These are phyloP conservation scores for Exsudoporus floridanus DNA, from an alignment of 1,284 basidiomycete species.

Conservation along the genomic window DNA sequence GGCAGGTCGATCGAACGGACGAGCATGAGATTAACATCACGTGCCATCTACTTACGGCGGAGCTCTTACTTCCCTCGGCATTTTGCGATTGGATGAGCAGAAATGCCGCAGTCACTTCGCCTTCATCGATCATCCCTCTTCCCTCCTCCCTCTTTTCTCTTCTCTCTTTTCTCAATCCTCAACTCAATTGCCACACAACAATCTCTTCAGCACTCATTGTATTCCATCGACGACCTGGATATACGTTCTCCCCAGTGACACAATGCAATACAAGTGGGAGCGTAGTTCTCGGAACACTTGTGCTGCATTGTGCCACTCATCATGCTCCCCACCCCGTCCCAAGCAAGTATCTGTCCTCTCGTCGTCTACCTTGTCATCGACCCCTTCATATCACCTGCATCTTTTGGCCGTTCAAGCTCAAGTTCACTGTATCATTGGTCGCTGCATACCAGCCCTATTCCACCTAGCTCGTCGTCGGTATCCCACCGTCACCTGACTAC, in stretches of 20 bases:
- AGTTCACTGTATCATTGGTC: background rate
- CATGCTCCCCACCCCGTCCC: background rate
- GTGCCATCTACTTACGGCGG: constrained; percentile 9
- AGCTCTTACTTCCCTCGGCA: constrained; percentile 12
- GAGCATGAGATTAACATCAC: constrained; percentile 24
- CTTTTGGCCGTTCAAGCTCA: background rate
- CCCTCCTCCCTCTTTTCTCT: background rate
- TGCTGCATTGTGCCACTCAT: constrained; percentile 20
- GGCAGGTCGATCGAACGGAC: constrained; percentile 11
- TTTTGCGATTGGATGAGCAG: constrained; percentile 31
- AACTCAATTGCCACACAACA: background rate
- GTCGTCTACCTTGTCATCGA: background rate
- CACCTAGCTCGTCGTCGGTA: too few species aligned
- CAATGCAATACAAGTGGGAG: constrained; percentile 41
- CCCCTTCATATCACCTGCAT: background rate
- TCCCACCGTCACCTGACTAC: constrained; percentile 14
- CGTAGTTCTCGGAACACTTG: constrained; percentile 50
- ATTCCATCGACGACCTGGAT: background rate
- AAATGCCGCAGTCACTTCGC: constrained; percentile 30
- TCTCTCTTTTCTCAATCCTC: background rate
- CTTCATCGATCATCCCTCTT: too few species aligned
- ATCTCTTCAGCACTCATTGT: background rate
- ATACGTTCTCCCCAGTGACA: constrained; percentile 3
- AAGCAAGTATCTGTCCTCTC: background rate
- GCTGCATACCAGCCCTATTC: too few species aligned